Evolutionary conservation across 192 early-diverging fungal genomes (phyloP).

Genomic region (Rhizophagus clarus): DNA sequence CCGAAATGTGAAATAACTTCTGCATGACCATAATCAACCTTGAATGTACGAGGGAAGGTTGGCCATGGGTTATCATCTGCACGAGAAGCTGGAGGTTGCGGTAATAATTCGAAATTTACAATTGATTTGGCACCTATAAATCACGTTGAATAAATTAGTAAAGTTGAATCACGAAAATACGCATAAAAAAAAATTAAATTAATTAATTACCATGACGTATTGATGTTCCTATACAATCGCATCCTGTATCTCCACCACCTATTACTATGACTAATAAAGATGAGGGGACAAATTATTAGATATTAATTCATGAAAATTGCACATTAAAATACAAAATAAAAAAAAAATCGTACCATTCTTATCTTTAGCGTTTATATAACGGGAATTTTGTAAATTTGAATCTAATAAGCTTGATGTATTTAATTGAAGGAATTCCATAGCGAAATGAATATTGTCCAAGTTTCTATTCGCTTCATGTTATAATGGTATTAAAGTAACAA

Average conservation of each 20-base stretch:
- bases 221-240: conserved; percentile 94
- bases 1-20: conserved; percentile 89
- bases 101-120: conserved; percentile 96
- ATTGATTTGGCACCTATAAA: conserved; percentile 72
- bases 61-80: conserved; percentile 96
- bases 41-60: conserved; percentile 93
- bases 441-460: conserved; percentile 93
- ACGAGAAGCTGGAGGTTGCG: conserved; percentile 84
- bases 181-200: background rate
- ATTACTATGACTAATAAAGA: conserved; percentile 76
- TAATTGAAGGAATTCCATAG: conserved; percentile 95
- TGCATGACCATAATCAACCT: conserved; percentile 95
- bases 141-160: background rate
- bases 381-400: conserved; percentile 70
- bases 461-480: conserved; percentile 61
- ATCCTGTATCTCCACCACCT: conserved; percentile 98
- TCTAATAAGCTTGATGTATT: conserved; percentile 89
- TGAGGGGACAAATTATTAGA: background rate
- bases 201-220: conserved; percentile 68
- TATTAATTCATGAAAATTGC: background rate
- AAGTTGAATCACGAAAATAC: no score
- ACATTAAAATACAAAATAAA: background rate
- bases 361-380: conserved; percentile 84
- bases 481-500: background rate
- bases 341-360: conserved; percentile 61